These are phyloP conservation scores for Durio zibethinus DNA, from an alignment of 345 rosid genomes.

Conservation along the genomic window DNA sequence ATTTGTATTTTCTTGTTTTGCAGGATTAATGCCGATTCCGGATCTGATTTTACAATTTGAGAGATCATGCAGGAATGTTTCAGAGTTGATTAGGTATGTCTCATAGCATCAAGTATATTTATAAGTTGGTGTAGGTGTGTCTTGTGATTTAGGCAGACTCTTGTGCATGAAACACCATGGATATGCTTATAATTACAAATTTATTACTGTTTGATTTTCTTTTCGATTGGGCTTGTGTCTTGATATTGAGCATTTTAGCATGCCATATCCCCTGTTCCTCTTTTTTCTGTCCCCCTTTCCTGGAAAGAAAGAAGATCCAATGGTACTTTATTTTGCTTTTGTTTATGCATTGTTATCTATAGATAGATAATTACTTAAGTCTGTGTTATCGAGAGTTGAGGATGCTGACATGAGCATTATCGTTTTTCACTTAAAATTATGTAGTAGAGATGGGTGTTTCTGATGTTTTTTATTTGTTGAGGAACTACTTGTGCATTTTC, in stretches of 20 bases:
- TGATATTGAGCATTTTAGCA: background rate
- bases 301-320: background rate
- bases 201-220: background rate
- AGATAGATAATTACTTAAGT: background rate
- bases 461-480: background rate
- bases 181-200: background rate
- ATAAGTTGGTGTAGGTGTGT: background rate
- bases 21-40: slow-evolving; percentile 85
- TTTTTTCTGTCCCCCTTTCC: background rate
- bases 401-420: background rate
- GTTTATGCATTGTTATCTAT: background rate
- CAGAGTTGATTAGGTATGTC: slow-evolving; percentile 79
- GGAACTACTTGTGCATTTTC: background rate
- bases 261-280: background rate
- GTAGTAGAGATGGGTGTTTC: background rate
- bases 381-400: background rate
- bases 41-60: slow-evolving; percentile 83
- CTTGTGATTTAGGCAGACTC: background rate
- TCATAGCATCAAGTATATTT: background rate
- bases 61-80: slow-evolving; percentile 69
- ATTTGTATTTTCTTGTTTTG: slow-evolving; percentile 15
- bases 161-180: background rate
- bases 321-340: background rate
- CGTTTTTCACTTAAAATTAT: background rate
- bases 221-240: background rate